phyloP scores from a whole-genome alignment of 805 yeast genomes.

The Candida sphagnicola region DNA sequence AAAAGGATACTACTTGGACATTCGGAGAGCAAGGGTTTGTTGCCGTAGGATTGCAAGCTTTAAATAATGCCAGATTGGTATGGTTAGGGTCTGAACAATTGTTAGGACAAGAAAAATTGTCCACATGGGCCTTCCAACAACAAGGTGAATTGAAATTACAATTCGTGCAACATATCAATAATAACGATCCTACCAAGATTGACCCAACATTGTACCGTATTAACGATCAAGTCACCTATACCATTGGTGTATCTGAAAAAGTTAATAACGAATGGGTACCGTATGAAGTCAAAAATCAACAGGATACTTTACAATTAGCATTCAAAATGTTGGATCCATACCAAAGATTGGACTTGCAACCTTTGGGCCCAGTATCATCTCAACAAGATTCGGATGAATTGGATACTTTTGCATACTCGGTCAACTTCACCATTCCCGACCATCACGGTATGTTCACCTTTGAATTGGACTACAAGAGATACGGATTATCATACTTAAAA shows the following conservation, averaged over 20 bases:
- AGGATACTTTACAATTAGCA: conserved; percentile 72
- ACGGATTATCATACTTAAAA: conserved; percentile 65
- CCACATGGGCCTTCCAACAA: conserved; percentile 71
- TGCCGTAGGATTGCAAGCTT: conserved; percentile 75
- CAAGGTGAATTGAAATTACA: conserved; percentile 58
- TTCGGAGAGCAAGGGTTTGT: conserved; percentile 75
- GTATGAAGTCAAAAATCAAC: conserved; percentile 32
- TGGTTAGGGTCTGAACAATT: conserved; percentile 77
- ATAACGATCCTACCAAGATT: conserved; percentile 39
- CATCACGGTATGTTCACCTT: conserved; percentile 97
- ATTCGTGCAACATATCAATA: conserved; percentile 52
- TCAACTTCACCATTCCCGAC: conserved; percentile 76
- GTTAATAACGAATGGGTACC: conserved; percentile 64
- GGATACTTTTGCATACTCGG: conserved; percentile 47
- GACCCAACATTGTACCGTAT: conserved; percentile 58
- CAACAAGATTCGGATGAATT: conserved; percentile 31
- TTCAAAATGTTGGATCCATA: conserved; percentile 93
- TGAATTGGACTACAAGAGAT: conserved; percentile 69
- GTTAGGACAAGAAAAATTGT: conserved; percentile 28
- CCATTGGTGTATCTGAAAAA: conserved; percentile 46
- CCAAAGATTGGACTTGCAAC: conserved; percentile 66
- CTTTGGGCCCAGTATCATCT: conserved; percentile 35
- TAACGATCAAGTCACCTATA: conserved; percentile 62
- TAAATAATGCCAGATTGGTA: conserved; percentile 68
- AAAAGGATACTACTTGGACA: conserved; percentile 60